A percentile compares a stretch with the other conserved stretches of the same genome.
Conservation (phyloP, 495 filamentous ascomycete genomes). For the Aspergillus homomorphus region DNA sequence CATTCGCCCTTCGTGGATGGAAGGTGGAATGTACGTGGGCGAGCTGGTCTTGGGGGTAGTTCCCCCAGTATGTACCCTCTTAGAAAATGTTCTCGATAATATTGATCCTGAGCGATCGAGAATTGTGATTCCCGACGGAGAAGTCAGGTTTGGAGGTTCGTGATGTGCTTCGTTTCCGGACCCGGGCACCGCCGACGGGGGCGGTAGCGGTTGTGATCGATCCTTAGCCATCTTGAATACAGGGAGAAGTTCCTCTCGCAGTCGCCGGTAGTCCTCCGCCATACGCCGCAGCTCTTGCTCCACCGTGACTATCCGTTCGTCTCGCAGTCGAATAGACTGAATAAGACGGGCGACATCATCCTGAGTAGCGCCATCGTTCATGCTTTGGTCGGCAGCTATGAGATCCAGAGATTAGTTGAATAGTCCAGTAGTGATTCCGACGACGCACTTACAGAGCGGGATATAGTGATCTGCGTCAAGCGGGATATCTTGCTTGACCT, state of each 20-base stretch:
- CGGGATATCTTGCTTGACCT: slow-evolving; percentile 84
- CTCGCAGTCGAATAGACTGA: slow-evolving; percentile 77
- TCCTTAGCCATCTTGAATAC: slow-evolving; percentile 88
- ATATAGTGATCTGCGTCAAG: slow-evolving; percentile 93
- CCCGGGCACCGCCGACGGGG: slow-evolving; percentile 35
- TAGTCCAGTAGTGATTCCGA: slow-evolving; percentile 1
- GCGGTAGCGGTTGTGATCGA: slow-evolving; percentile 79
- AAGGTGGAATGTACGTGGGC: slow-evolving; percentile 71
- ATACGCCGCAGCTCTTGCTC: slow-evolving; percentile 78
- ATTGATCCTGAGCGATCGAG: slow-evolving; percentile 28
- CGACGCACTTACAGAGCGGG: slow-evolving; percentile 70
- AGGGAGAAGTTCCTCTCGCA: slow-evolving; percentile 88
- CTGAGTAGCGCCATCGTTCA: slow-evolving; percentile 80
- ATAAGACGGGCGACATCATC: slow-evolving; percentile 89
- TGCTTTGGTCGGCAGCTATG: slow-evolving; percentile 82
- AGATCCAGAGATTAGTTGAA: slow-evolving; percentile 16
- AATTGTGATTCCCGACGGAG: slow-evolving; percentile 40
- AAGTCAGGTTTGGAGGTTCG: slow-evolving; percentile 40
- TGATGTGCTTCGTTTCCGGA: slow-evolving; percentile 25
- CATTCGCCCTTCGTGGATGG: slow-evolving; percentile 51
- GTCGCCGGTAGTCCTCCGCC: slow-evolving; percentile 75
- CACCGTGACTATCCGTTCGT: slow-evolving; percentile 76
- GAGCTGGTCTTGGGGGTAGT: slow-evolving; percentile 73
- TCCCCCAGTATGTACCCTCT: slow-evolving; percentile 78
- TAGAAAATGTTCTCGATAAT: slow-evolving; percentile 72